phyloP scores from a whole-genome alignment of 768 basidiomycete species.

The Boletus speciosus region DNA sequence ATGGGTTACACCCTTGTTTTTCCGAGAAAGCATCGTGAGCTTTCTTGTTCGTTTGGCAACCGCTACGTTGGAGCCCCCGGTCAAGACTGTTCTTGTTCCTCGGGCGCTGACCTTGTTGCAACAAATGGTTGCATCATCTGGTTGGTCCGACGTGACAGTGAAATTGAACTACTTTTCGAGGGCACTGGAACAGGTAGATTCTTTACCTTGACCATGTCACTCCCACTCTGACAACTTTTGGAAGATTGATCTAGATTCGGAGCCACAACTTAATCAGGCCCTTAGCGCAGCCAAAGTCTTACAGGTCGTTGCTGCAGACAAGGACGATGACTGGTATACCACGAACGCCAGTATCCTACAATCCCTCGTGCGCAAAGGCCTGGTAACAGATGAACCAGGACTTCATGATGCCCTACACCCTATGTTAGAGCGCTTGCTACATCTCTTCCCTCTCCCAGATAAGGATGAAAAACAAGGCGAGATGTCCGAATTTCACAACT shows the following conservation, averaged over 20 bases:
- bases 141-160: conserved; percentile 90
- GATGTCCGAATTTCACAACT: conserved; percentile 72
- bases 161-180: conserved; percentile 89
- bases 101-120: conserved; percentile 67
- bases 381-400: conserved; percentile 71
- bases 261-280: conserved; percentile 62
- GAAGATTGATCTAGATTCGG: conserved; percentile 71
- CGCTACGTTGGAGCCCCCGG: conserved; percentile 47
- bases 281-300: conserved; percentile 85
- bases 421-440: conserved; percentile 77
- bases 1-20: conserved; percentile 76
- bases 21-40: conserved; percentile 90
- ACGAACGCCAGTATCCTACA: conserved; percentile 70
- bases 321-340: conserved; percentile 78
- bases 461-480: conserved; percentile 72
- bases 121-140: conserved; percentile 73
- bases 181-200: conserved; percentile 68
- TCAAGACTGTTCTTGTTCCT: conserved; percentile 47
- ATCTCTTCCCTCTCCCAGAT: conserved; percentile 73
- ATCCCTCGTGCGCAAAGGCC: conserved; percentile 83
- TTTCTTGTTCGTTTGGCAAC: conserved; percentile 92
- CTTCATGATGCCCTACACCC: conserved; percentile 82
- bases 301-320: conserved; percentile 78
- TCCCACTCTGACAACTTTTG: conserved; percentile 3
- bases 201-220: background rate